Percentiles rank a stretch among this genome's conserved stretches.
These are phyloP conservation scores for Viridothelium virens DNA, from an alignment of 495 filamentous ascomycete species.

Conservation along the genomic window DNA sequence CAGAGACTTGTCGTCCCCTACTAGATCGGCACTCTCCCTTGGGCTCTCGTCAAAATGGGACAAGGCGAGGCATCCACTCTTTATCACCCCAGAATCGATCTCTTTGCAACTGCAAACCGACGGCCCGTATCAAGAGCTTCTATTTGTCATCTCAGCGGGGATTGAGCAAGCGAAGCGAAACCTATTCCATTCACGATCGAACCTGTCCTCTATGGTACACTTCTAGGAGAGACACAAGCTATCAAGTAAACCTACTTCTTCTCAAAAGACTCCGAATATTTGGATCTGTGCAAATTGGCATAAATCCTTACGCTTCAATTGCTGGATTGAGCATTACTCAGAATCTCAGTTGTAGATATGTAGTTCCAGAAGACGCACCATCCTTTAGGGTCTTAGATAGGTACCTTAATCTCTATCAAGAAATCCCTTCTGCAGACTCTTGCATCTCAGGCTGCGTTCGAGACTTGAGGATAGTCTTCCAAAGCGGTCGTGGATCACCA, in stretches of 20 bases:
- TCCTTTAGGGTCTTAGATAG: background rate
- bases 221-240: conserved; percentile 2
- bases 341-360: conserved; percentile 2
- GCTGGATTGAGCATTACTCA: background rate
- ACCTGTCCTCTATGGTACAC: background rate
- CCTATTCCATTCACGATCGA: conserved; percentile 9
- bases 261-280: background rate
- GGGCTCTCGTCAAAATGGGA: background rate
- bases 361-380: background rate
- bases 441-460: conserved; percentile 1
- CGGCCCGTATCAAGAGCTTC: background rate
- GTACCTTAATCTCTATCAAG: background rate
- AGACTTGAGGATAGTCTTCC: conserved; percentile 4
- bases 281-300: background rate
- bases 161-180: background rate
- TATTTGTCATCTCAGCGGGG: background rate
- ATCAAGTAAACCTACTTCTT: background rate
- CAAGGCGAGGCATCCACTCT: background rate
- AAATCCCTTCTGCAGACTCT: background rate
- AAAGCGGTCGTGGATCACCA: background rate
- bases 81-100: background rate
- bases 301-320: background rate
- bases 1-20: background rate
- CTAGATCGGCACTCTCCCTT: background rate
- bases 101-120: background rate